Percentiles rank a stretch among this genome's conserved stretches.
These are phyloP conservation scores for Pharus latifolius DNA, from an alignment of 176 grass and related monocot species.

Conservation along the genomic window DNA sequence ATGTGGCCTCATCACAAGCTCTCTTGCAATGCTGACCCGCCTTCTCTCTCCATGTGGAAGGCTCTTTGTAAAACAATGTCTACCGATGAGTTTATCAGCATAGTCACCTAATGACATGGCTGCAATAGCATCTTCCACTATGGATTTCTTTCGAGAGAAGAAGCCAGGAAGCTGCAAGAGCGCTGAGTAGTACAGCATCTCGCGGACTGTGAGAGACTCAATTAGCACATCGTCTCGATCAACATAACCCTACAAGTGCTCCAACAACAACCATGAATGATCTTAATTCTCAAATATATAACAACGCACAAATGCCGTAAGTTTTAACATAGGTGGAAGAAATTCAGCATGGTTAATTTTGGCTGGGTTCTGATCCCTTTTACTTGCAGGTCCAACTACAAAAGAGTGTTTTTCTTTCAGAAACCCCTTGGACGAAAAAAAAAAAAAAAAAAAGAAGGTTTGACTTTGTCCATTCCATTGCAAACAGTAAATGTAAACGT, in stretches of 20 bases:
- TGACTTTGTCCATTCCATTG: too few species aligned
- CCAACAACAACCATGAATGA: neutral
- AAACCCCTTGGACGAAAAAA: too few species aligned
- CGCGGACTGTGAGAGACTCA: conserved; percentile 78
- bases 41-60: conserved; percentile 70
- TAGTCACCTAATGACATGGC: conserved; percentile 77
- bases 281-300: too few species aligned
- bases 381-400: too few species aligned
- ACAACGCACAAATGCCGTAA: neutral
- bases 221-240: conserved; percentile 70
- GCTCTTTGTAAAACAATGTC: conserved; percentile 53
- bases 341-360: neutral
- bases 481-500: too few species aligned
- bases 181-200: conserved; percentile 76
- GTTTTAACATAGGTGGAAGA: neutral
- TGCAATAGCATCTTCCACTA: conserved; percentile 67
- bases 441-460: too few species aligned
- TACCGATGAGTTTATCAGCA: conserved; percentile 80
- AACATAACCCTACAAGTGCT: conserved; percentile 63
- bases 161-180: conserved; percentile 74
- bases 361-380: too few species aligned
- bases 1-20: conserved; percentile 86
- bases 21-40: conserved; percentile 82
- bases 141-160: conserved; percentile 53
- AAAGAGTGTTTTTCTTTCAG: too few species aligned